Evolutionary conservation across 495 filamentous ascomycete species (phyloP), one percentile per base, ranked within the genome.

Genomic region (Aspergillus egyptiacus): DNA sequence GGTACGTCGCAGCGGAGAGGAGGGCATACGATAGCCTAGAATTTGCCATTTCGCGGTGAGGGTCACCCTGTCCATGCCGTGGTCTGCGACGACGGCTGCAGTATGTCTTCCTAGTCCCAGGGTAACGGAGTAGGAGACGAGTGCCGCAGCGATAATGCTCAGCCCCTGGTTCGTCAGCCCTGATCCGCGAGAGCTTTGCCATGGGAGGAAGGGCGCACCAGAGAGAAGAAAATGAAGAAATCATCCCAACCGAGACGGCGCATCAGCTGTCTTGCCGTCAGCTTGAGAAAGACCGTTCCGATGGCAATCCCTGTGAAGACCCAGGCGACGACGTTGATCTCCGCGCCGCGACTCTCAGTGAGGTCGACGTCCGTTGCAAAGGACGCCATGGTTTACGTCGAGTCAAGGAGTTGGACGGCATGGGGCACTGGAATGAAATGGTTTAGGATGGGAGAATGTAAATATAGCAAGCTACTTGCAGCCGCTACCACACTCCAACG

Each of bases 201-300:
- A 5, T 17, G 4, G n/a, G 4, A 13, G 24, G n/a, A 33, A 30
- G 18, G 6, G 14, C 47, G 22, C 36, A 62, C 59, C 59, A 62
- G 17, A 1, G 59, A 59, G 11, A 58, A 57, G 24, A 59, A 55
- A n/a, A 62, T 62, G 25, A 62, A 62, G 33, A 62, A 55, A 27
- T 59, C 59, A 46, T 59, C 53, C n/a, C n/a, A n/a, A n/a, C n/a
- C n/a, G n/a, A n/a, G n/a, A n/a, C n/a, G n/a, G n/a, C n/a, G n/a
- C n/a, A n/a, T n/a, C n/a, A n/a, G n/a, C n/a, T 37, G 34, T 15
- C 34, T 11, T 15, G 34, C 56, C 53, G 58, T 8, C 56, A 62
- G 22, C 47, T 59, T 62, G 33, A 62, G 44, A 7, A 18, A 19
- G 19, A 58, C 53, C 1, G 48, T 32, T 6, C 19, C 50, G 19